A percentile compares a stretch with the other conserved stretches of the same genome.
Evolutionary conservation across 139 green algal species (phyloP).

Genomic region (Chlorella vulgaris): DNA sequence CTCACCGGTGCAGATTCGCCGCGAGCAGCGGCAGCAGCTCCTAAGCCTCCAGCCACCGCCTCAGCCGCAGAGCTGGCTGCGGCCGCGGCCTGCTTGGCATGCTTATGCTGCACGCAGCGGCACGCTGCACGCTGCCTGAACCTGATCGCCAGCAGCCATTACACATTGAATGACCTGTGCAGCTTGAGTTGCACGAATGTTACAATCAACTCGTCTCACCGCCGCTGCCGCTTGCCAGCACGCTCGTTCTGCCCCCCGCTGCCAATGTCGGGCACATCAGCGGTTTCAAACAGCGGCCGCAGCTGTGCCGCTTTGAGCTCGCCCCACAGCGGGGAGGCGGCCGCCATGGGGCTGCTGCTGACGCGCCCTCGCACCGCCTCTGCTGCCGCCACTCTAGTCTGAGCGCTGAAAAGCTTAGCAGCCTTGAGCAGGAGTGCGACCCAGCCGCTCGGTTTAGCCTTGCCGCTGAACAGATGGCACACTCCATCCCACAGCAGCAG

Average conservation of each 20-base stretch:
- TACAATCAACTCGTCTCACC: not conserved
- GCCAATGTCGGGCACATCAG: constrained; percentile 15
- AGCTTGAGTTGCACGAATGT: too few relatives aligned
- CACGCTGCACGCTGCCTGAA: too few relatives aligned
- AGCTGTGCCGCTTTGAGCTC: constrained; percentile 25
- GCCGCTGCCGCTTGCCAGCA: constrained; percentile 8
- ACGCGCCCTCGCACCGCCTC: not conserved
- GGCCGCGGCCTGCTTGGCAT: too few relatives aligned
- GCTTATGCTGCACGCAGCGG: too few relatives aligned
- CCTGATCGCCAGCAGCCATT: too few relatives aligned
- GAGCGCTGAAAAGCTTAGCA: constrained; percentile 34
- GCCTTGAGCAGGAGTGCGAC: constrained; percentile 37
- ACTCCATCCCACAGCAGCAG: constrained; percentile 48
- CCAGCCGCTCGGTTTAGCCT: constrained; percentile 46
- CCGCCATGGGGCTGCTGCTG: constrained; percentile 21
- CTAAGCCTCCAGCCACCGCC: too few relatives aligned
- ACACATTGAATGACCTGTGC: too few relatives aligned
- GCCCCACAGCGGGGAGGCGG: constrained; percentile 3
- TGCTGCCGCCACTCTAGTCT: constrained; percentile 18
- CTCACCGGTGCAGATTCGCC: too few relatives aligned
- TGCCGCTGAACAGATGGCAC: constrained; percentile 32
- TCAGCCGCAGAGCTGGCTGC: too few relatives aligned
- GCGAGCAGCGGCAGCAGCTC: too few relatives aligned
- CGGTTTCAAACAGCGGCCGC: constrained; percentile 31
- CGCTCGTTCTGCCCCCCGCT: not conserved